Conservation (phyloP, 2,329 filamentous ascomycete species). For the Arthrobotrys conoides region DNA sequence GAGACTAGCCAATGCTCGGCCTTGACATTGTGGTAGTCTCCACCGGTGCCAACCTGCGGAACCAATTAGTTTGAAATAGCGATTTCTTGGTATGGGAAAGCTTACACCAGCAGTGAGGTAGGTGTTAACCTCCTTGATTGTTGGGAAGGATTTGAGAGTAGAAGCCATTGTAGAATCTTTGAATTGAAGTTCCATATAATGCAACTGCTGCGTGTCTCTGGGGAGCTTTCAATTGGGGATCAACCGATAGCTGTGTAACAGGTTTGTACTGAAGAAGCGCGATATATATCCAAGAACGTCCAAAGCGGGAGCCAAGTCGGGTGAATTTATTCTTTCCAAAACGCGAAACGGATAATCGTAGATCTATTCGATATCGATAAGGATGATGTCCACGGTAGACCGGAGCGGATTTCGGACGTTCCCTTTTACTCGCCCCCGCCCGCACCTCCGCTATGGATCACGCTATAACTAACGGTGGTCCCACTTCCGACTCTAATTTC, state of each 20-base stretch:
- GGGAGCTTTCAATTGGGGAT: neutral
- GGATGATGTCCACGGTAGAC: conserved; percentile 11
- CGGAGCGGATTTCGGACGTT: conserved; percentile 39
- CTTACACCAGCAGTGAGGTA: conserved; percentile 77
- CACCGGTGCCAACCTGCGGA: conserved; percentile 70
- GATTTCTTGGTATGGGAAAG: neutral
- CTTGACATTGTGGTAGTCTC: conserved; percentile 94
- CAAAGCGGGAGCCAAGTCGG: conserved; percentile 13
- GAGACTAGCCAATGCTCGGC: conserved; percentile 84
- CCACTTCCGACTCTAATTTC: conserved; percentile 38
- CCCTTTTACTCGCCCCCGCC: conserved; percentile 22
- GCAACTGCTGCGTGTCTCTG: neutral
- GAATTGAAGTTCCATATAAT: conserved; percentile 3
- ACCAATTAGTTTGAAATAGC: neutral
- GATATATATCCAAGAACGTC: conserved; percentile 7
- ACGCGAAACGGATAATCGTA: neutral
- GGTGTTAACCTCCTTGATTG: conserved; percentile 81
- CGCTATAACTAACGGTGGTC: conserved; percentile 25
- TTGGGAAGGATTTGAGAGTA: conserved; percentile 75
- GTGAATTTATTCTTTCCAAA: conserved; percentile 25
- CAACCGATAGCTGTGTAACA: neutral
- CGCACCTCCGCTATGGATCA: conserved; percentile 12
- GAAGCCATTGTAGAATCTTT: conserved; percentile 26
- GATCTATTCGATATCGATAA: conserved; percentile 30
- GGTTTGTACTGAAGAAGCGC: neutral